phyloP scores from a whole-genome alignment of 495 filamentous ascomycete species.

The Podospora pseudopauciseta region DNA sequence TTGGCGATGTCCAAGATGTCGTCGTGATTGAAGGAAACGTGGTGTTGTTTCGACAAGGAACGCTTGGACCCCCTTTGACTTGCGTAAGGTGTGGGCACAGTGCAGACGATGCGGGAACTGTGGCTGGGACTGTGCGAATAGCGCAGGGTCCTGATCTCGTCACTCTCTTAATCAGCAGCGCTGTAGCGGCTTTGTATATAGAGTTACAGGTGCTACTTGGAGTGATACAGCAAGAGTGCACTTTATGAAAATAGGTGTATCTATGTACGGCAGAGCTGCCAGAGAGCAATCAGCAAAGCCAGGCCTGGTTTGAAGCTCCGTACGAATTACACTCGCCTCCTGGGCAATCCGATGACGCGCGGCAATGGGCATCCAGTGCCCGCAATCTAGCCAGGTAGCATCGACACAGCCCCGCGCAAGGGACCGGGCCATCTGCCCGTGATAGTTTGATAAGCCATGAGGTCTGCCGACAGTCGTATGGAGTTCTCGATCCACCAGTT shows the following conservation, averaged over 20 bases:
- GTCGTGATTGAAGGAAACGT: slow-evolving; percentile 13
- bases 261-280: no score
- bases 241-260: no score
- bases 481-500: not conserved
- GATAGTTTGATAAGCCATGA: not conserved
- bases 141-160: not conserved
- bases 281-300: no score
- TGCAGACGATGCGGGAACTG: slow-evolving; percentile 8
- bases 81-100: not conserved
- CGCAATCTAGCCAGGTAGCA: not conserved
- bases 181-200: no score
- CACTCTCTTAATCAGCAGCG: not conserved
- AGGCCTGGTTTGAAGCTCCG: no score
- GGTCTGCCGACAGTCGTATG: not conserved
- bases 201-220: not conserved
- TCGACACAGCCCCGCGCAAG: not conserved
- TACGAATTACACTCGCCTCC: not conserved
- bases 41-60: slow-evolving; percentile 15
- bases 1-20: slow-evolving; percentile 3
- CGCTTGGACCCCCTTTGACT: slow-evolving; percentile 12
- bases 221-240: no score
- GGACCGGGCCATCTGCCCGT: not conserved
- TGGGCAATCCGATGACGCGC: not conserved
- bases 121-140: slow-evolving; percentile 6
- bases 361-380: not conserved